Evolutionary conservation across 2,329 filamentous ascomycete genomes (phyloP), one percentile per base, ranked within the genome.

Genomic region (Xylaria sp.): DNA sequence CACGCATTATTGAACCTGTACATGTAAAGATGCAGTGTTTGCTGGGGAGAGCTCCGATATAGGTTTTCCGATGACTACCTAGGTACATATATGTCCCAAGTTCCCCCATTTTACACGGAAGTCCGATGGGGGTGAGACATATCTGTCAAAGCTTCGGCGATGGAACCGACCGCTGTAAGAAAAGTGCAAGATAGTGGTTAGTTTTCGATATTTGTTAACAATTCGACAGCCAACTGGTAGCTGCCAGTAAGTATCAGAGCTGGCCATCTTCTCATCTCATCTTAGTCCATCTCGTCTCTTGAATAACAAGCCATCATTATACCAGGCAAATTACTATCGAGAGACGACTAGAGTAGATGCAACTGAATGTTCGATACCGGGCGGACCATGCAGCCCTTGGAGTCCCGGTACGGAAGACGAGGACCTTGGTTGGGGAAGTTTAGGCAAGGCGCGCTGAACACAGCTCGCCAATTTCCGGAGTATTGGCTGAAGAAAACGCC

Each of bases 41-140:
- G 13, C 13, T 23, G 32, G 32, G 20, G 34, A 56, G n/a, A 39
- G 52, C 18, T 23, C 52, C 52, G 32, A 23, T n/a, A 39, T 20
- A 23, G 13, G 41, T 57, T 6, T 28, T 57, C 55, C 56, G 39
- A 15, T 59, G 13, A n/a, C 41, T 37, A 15, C n/a, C n/a, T n/a
- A n/a, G n/a, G n/a, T n/a, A n/a, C 18, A n/a, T 51, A 28, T 34
- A 8, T n/a, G 28, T 7, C 37, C 23, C 37, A 28, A 13, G 59
- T 56, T 37, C 39, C 60, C 10, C 8, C n/a, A 34, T 12, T 51
- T 56, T 28, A 13, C 28, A 18, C 69, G 69, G 69, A 71, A 57
- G 66, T 71, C 69, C 69, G 69, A 69, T 71, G 69, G 69, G 66
- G 69, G 37, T 20, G n/a, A 5, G 6, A 20, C 32, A 52, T 52